A percentile compares a stretch with the other conserved stretches of the same genome.
These are phyloP conservation scores for Brassica cretica DNA, from an alignment of 345 rosid genomes.

Conservation along the genomic window DNA sequence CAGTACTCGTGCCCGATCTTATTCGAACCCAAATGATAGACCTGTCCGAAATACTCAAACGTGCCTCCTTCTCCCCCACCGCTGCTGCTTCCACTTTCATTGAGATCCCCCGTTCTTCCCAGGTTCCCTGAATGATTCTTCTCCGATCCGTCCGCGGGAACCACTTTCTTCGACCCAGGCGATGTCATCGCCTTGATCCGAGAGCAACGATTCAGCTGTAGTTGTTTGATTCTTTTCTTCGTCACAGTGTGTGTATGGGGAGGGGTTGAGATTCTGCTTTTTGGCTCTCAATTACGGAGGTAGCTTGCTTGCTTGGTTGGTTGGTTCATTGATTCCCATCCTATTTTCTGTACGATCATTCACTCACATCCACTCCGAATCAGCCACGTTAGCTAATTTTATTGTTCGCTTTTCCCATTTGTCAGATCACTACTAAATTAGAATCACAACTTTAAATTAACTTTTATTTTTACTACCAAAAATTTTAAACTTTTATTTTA, in stretches of 20 bases:
- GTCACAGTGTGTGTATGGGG: not conserved
- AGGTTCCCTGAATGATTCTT: constrained; percentile 29
- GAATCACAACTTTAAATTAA: too few species aligned
- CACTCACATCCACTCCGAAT: not conserved
- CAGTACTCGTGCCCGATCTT: constrained; percentile 84
- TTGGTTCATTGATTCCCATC: not conserved
- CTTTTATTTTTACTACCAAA: too few species aligned
- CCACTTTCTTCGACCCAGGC: constrained; percentile 34
- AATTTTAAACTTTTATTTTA: too few species aligned
- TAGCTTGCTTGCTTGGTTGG: not conserved
- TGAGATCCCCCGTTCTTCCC: constrained; percentile 25
- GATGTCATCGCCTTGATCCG: constrained; percentile 30
- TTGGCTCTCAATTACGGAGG: not conserved
- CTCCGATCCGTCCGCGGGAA: constrained; percentile 34
- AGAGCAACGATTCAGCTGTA: not conserved
- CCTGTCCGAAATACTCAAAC: constrained; percentile 74
- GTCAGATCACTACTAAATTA: not conserved
- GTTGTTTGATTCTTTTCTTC: not conserved
- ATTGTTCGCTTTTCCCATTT: not conserved
- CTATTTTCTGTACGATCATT: not conserved
- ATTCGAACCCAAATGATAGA: constrained; percentile 81
- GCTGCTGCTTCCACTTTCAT: constrained; percentile 36
- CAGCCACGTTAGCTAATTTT: not conserved
- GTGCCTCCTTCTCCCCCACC: not conserved
- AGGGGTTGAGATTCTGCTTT: not conserved